Evolutionary conservation across 352 stramenopile species (phyloP).

Genomic region (Phytophthora uliginosa): DNA sequence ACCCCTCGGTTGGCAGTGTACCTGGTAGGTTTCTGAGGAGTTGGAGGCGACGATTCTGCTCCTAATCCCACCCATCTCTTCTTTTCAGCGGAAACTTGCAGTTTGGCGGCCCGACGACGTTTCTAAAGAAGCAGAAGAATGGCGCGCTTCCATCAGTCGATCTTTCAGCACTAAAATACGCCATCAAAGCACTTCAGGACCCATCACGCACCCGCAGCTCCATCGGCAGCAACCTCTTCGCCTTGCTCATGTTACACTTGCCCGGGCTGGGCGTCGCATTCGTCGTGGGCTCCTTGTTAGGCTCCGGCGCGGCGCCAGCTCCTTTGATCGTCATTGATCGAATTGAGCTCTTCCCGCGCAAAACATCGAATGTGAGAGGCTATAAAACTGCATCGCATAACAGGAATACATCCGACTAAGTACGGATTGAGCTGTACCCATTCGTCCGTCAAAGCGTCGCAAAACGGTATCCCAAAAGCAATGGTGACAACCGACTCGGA

Average conservation of each 20-base stretch:
- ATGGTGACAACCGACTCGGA: conserved; percentile 30
- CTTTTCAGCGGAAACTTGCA: conserved; percentile 45
- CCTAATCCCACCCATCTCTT: conserved; percentile 7
- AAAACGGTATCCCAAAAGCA: not conserved
- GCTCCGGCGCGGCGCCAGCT: conserved; percentile 18
- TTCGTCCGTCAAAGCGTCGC: conserved; percentile 17
- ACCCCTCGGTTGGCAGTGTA: not conserved
- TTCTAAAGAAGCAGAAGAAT: conserved; percentile 44
- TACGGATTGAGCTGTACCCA: conserved; percentile 9
- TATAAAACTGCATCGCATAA: not conserved
- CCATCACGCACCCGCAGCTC: conserved; percentile 66
- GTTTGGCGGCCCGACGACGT: conserved; percentile 67
- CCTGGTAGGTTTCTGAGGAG: conserved; percentile 13
- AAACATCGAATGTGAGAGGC: not conserved
- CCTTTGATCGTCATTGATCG: conserved; percentile 15
- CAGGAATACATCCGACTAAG: not conserved
- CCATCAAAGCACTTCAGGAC: not conserved
- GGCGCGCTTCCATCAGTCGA: conserved; percentile 14
- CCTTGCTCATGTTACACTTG: conserved; percentile 42
- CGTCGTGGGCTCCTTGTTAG: conserved; percentile 10
- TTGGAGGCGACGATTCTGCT: not conserved
- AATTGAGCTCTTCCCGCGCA: conserved; percentile 20
- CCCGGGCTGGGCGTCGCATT: conserved; percentile 22
- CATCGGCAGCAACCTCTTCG: conserved; percentile 74
- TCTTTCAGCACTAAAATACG: conserved; percentile 14